A percentile compares a stretch with the other conserved stretches of the same genome.
These are phyloP conservation scores for Eimeria tenella DNA, from an alignment of 169 alveolate genomes.

Conservation along the genomic window DNA sequence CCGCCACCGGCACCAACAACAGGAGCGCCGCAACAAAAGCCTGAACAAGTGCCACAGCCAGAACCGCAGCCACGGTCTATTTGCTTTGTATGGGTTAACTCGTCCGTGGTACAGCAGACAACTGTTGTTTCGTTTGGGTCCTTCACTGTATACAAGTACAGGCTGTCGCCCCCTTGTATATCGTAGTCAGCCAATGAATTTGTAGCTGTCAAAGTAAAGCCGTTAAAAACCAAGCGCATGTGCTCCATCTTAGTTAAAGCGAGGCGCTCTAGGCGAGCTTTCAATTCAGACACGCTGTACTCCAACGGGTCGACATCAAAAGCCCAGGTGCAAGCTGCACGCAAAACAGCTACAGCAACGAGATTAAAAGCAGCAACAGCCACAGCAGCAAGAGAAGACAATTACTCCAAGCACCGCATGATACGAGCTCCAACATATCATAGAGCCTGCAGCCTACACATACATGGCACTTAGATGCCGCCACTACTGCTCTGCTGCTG, in stretches of 20 bases:
- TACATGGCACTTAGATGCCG: no score
- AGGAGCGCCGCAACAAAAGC: background rate
- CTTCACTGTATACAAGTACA: constrained; percentile 57
- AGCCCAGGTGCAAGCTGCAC: constrained; percentile 78
- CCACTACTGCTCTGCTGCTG: constrained; percentile 17
- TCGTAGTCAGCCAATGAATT: constrained; percentile 71
- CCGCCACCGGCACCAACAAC: constrained; percentile 25
- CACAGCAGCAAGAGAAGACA: background rate
- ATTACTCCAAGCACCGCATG: background rate
- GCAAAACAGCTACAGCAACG: background rate
- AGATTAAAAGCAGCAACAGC: background rate
- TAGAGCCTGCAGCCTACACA: no score
- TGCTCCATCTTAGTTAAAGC: background rate
- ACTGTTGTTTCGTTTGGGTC: constrained; percentile 18
- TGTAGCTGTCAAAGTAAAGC: constrained; percentile 50
- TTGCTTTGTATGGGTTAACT: background rate
- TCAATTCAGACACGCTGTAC: constrained; percentile 72
- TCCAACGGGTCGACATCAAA: constrained; percentile 67
- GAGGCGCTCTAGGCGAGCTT: constrained; percentile 24
- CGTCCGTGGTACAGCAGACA: background rate
- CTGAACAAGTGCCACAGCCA: background rate
- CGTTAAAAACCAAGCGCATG: constrained; percentile 77
- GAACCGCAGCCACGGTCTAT: background rate
- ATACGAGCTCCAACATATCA: no score
- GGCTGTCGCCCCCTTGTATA: constrained; percentile 69